phyloP scores from a whole-genome alignment of 2,329 filamentous ascomycete genomes.

The Magnaporthiopsis rhizophila region DNA sequence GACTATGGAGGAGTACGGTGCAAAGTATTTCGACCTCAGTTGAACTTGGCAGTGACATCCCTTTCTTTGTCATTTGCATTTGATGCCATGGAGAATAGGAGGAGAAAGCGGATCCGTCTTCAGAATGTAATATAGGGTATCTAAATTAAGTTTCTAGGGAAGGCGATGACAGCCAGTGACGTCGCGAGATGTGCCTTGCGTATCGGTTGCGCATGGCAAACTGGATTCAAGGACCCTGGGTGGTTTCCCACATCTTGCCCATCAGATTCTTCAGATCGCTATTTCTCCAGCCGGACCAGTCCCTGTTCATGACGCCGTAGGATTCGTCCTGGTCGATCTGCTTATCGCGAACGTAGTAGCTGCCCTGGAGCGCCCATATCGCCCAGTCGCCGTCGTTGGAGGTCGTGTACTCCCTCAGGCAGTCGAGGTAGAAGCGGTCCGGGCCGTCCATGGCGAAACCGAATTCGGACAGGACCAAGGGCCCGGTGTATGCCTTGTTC shows the following conservation, averaged over 20 bases:
- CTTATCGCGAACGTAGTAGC: slow-evolving; percentile 48
- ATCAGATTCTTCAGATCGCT: slow-evolving; percentile 25
- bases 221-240: slow-evolving; percentile 23
- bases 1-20: slow-evolving; percentile 39
- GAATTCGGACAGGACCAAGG: slow-evolving; percentile 52
- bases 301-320: slow-evolving; percentile 33
- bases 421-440: slow-evolving; percentile 41
- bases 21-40: slow-evolving; percentile 33
- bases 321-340: slow-evolving; percentile 42
- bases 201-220: not conserved
- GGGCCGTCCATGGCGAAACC: slow-evolving; percentile 40
- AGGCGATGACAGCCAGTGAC: not conserved
- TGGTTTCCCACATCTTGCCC: slow-evolving; percentile 30
- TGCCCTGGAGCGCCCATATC: slow-evolving; percentile 50
- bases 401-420: slow-evolving; percentile 43
- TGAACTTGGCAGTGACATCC: not conserved
- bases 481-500: slow-evolving; percentile 37
- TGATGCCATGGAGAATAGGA: not conserved
- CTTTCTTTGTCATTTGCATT: not conserved
- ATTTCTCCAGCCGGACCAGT: slow-evolving; percentile 32
- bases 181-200: no score
- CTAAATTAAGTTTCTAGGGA: not conserved
- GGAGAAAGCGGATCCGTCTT: not conserved
- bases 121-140: slow-evolving; percentile 1
- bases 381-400: slow-evolving; percentile 52